Evolutionary conservation across 129 eudicot species (phyloP), one percentile per base, ranked within the genome.

Genomic region (Tanacetum coccineum): DNA sequence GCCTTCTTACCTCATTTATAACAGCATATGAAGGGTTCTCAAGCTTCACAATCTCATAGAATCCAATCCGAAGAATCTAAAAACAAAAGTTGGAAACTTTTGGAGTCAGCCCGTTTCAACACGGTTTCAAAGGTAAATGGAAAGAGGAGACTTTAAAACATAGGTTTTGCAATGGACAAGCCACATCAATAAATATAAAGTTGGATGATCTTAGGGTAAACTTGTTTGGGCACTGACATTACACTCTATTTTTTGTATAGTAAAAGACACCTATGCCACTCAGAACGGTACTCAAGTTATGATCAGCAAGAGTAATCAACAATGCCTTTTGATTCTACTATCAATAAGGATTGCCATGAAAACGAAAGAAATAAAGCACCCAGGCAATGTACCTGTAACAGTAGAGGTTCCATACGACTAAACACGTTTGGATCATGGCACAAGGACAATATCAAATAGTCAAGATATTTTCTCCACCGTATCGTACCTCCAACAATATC

Each of bases 391-490:
- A 87, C 97, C 94, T 91, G 97, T 72, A 87, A 74, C 6, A 91
- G 84, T 54, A 91, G 94, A 75, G 97, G 97, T 70, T 91, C 97
- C 96, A 91, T 83, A 64, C 76, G 77, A 64, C 82, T 72, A 74
- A 87, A 87, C 22, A 79, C 66, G 51, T 45, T 78, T 70, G 87
- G 83, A 68, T 91, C 84, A 74, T 87, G 88, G 83, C 89, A 85
- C 21, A 91, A 66, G n/a, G 93, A 83, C 74, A 85, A 80, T 68
- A 91, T 85, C 66, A 91, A 79, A 80, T 83, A 77, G 77, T 91
- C 97, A 57, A 91, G 91, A 73, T 87, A 91, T 83, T 82, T 91
- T 80, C 92, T 84, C 97, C 97, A 91, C 42, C 97, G 90, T 40
- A 88, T 87, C 55, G 96, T 83, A 49, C 97, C 96, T 18, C 97